Conservation (phyloP, 2,329 filamentous ascomycete species). For the Acephala macrosclerotiorum region DNA sequence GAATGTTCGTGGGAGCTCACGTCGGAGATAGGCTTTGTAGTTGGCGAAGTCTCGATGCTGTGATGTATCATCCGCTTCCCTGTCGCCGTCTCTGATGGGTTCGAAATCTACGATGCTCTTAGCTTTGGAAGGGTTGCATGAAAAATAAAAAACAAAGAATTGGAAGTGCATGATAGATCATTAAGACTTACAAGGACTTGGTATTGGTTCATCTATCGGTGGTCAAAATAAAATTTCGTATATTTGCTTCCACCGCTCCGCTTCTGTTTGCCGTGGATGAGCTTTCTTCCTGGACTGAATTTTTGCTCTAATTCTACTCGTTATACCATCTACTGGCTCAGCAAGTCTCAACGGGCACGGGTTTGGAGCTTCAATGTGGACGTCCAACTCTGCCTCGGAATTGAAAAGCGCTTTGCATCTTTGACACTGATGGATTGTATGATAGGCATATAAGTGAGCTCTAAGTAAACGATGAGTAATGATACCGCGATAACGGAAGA, state of each 20-base stretch:
- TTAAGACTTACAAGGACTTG: slow-evolving; percentile 45
- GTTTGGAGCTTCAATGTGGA: slow-evolving; percentile 42
- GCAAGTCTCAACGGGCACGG: slow-evolving; percentile 37
- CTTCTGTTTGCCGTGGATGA: slow-evolving; percentile 40
- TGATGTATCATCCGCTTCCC: slow-evolving; percentile 37
- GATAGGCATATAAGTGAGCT: slow-evolving; percentile 37
- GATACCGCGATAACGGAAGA: not conserved
- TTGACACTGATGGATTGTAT: slow-evolving; percentile 47
- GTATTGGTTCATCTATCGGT: slow-evolving; percentile 38
- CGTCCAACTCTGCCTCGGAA: slow-evolving; percentile 42
- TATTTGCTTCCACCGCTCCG: slow-evolving; percentile 49
- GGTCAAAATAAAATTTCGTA: slow-evolving; percentile 48
- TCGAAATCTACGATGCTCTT: slow-evolving; percentile 20
- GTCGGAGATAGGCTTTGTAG: slow-evolving; percentile 41
- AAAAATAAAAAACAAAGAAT: not conserved
- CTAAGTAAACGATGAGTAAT: not conserved
- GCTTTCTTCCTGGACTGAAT: slow-evolving; percentile 46
- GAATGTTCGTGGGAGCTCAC: slow-evolving; percentile 45
- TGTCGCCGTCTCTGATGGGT: slow-evolving; percentile 43
- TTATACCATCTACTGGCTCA: slow-evolving; percentile 48
- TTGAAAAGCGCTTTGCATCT: slow-evolving; percentile 49
- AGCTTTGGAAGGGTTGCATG: not conserved
- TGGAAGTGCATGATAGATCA: not conserved
- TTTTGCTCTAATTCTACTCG: slow-evolving; percentile 45
- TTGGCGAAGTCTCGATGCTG: slow-evolving; percentile 17